These are phyloP conservation scores for Lachancea nothofagi DNA, from an alignment of 805 yeast genomes.

Conservation along the genomic window DNA sequence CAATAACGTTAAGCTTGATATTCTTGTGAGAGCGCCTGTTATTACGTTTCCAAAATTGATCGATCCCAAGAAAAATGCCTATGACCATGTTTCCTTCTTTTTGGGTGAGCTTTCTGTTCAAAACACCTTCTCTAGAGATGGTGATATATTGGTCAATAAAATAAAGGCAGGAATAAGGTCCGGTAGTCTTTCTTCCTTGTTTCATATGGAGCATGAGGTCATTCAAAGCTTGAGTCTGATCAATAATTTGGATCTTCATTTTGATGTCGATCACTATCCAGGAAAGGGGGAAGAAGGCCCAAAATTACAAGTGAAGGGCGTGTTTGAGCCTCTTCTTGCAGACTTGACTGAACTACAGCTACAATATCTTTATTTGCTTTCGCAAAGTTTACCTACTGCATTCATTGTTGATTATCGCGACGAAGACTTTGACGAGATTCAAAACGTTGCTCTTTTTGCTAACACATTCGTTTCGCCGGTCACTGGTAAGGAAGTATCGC, in stretches of 20 bases:
- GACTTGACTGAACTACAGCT: conserved; percentile 71
- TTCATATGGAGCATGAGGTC: conserved; percentile 42
- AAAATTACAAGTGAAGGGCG: conserved; percentile 47
- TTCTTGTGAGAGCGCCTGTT: conserved; percentile 75
- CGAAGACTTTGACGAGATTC: conserved; percentile 45
- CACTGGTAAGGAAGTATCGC: background rate
- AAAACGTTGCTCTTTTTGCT: conserved; percentile 60
- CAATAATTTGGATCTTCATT: conserved; percentile 55
- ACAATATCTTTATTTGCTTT: conserved; percentile 48
- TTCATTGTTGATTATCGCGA: conserved; percentile 41
- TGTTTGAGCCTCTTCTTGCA: conserved; percentile 56
- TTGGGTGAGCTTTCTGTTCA: conserved; percentile 76
- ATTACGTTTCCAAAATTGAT: conserved; percentile 65
- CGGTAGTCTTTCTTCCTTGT: conserved; percentile 58
- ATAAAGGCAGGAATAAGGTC: conserved; percentile 68
- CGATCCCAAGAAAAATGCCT: conserved; percentile 37
- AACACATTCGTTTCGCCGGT: conserved; percentile 41
- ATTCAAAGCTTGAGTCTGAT: conserved; percentile 59
- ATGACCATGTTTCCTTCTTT: conserved; percentile 62
- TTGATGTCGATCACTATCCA: conserved; percentile 47
- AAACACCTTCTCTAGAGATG: conserved; percentile 46
- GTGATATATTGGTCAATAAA: conserved; percentile 41
- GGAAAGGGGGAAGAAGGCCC: conserved; percentile 36
- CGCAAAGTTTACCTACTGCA: conserved; percentile 50
- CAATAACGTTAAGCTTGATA: conserved; percentile 60